phyloP scores from a whole-genome alignment of 305 asterid genomes.

The Andrographis paniculata region DNA sequence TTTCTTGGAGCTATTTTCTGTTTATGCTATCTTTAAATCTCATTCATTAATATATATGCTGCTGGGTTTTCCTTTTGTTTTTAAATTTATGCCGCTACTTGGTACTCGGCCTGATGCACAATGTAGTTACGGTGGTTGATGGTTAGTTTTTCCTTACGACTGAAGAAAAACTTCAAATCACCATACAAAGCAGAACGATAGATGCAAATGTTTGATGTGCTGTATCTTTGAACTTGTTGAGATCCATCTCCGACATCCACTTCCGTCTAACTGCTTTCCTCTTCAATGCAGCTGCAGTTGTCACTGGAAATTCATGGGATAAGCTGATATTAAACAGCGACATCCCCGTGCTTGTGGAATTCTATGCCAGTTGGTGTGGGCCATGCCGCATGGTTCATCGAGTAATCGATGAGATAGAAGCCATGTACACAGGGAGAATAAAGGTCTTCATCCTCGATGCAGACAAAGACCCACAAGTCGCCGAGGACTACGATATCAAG shows the following conservation, averaged over 20 bases:
- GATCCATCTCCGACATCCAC: not conserved
- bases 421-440: slow-evolving; percentile 64
- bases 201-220: slow-evolving; percentile 1
- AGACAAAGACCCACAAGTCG: slow-evolving; percentile 46
- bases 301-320: slow-evolving; percentile 72
- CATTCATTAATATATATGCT: not conserved
- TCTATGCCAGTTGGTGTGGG: slow-evolving; percentile 89
- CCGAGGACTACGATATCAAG: slow-evolving; percentile 62
- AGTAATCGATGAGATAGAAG: slow-evolving; percentile 70
- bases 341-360: slow-evolving; percentile 70
- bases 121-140: not conserved
- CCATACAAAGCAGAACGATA: not conserved
- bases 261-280: slow-evolving; percentile 9
- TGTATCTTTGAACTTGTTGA: not conserved
- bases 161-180: too few relatives aligned
- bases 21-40: not conserved
- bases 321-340: slow-evolving; percentile 49
- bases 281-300: slow-evolving; percentile 47
- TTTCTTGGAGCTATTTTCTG: slow-evolving; percentile 4
- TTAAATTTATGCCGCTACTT: not conserved
- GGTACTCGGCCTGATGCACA: not conserved
- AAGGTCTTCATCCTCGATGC: slow-evolving; percentile 67
- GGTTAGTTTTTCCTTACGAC: not conserved
- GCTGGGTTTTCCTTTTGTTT: too few relatives aligned
- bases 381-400: slow-evolving; percentile 95